A percentile compares a stretch with the other conserved stretches of the same genome.
Conservation (phyloP, 2,329 filamentous ascomycete species). For the Epichloe typhina region DNA sequence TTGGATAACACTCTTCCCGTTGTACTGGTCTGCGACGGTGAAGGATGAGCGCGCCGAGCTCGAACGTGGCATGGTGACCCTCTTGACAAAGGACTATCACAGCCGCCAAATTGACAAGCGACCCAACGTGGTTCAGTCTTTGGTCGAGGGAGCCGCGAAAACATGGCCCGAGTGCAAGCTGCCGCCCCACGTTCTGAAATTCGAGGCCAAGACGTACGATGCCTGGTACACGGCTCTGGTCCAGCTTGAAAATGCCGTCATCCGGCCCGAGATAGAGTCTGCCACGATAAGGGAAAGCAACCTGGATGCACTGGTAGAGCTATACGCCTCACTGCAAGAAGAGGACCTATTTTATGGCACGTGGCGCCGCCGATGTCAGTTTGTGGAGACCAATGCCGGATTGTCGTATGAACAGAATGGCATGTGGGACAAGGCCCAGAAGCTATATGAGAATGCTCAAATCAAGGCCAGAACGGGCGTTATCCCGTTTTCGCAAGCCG, state of each 20-base stretch:
- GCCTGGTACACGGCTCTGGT: conserved; percentile 92
- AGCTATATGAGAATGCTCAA: conserved; percentile 90
- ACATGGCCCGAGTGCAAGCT: conserved; percentile 82
- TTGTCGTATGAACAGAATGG: conserved; percentile 97
- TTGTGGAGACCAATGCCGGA: conserved; percentile 93
- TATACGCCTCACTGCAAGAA: conserved; percentile 83
- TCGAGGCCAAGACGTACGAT: conserved; percentile 84
- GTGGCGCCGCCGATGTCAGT: conserved; percentile 89
- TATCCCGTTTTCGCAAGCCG: conserved; percentile 88
- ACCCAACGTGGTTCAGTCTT: conserved; percentile 87
- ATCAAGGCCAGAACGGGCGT: conserved; percentile 93
- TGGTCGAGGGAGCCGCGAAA: conserved; percentile 77
- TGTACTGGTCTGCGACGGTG: conserved; percentile 81
- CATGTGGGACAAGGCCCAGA: conserved; percentile 98
- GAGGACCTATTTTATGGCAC: conserved; percentile 96
- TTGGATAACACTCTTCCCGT: conserved; percentile 82
- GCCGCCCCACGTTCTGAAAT: conserved; percentile 92
- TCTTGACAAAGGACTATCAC: conserved; percentile 93
- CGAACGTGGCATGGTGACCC: conserved; percentile 76
- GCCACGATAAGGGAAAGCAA: conserved; percentile 81
- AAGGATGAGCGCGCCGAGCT: conserved; percentile 84
- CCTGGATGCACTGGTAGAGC: conserved; percentile 84
- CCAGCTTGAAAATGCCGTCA: conserved; percentile 79
- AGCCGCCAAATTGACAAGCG: conserved; percentile 86
- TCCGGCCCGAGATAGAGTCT: conserved; percentile 75